Percentiles rank a stretch among this genome's conserved stretches.
These are phyloP conservation scores for Raddia guianensis DNA, from an alignment of 176 grass and related monocot species.

Conservation along the genomic window DNA sequence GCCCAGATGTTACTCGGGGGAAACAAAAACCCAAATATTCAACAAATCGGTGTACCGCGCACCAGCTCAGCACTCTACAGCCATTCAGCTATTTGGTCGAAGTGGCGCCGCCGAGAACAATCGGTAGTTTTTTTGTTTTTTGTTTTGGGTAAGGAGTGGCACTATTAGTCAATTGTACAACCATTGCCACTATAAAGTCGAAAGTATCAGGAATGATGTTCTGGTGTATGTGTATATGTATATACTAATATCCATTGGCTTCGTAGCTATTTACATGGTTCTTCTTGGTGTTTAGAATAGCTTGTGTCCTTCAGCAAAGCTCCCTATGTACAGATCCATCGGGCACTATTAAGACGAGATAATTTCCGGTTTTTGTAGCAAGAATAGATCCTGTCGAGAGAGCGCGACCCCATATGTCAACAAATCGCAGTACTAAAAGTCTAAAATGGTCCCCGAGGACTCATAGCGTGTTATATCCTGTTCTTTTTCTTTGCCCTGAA, in stretches of 20 bases:
- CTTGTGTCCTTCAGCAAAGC: constrained; percentile 33
- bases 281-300: constrained; percentile 28
- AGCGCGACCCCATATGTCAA: neutral
- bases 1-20: no score
- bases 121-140: neutral
- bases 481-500: constrained; percentile 83
- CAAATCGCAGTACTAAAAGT: neutral
- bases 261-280: constrained; percentile 49
- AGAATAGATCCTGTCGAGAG: neutral
- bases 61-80: neutral
- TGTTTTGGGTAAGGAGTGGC: neutral
- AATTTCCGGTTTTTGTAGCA: neutral
- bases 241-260: neutral
- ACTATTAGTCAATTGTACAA: constrained; percentile 13
- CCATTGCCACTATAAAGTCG: constrained; percentile 18
- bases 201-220: neutral
- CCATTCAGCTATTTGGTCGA: neutral
- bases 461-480: constrained; percentile 50
- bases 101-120: neutral
- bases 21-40: neutral
- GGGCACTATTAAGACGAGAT: constrained; percentile 7
- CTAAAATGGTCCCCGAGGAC: neutral
- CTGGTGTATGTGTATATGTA: neutral
- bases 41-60: neutral
- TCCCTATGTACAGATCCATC: constrained; percentile 39